phyloP scores from a whole-genome alignment of 2,329 filamentous ascomycete genomes.

The Hymenoscyphus salicellus region DNA sequence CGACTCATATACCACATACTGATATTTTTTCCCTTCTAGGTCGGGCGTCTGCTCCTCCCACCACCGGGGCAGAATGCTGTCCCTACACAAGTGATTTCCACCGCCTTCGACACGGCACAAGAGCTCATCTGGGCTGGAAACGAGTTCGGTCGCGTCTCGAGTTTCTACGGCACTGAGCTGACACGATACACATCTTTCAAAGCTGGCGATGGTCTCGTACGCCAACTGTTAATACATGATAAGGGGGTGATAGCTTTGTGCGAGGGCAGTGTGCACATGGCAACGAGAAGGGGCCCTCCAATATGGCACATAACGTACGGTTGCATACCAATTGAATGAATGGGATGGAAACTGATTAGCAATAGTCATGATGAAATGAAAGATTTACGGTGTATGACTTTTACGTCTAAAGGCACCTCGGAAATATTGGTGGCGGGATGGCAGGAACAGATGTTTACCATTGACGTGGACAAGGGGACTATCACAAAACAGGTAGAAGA shows the following conservation, averaged over 20 bases:
- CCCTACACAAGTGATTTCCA: conserved; percentile 59
- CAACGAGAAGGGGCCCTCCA: conserved; percentile 74
- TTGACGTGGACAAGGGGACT: conserved; percentile 67
- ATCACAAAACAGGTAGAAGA: conserved; percentile 61
- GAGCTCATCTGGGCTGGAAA: conserved; percentile 93
- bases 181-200: conserved; percentile 88
- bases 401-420: conserved; percentile 78
- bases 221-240: conserved; percentile 87
- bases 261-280: conserved; percentile 80
- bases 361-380: conserved; percentile 70
- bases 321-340: conserved; percentile 9
- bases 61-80: conserved; percentile 69
- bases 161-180: conserved; percentile 82
- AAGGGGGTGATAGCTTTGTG: conserved; percentile 86
- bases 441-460: conserved; percentile 80
- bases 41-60: conserved; percentile 78
- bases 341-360: conserved; percentile 22
- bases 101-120: conserved; percentile 85
- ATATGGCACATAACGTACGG: conserved; percentile 80
- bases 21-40: conserved; percentile 47
- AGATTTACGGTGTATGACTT: conserved; percentile 91
- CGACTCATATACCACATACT: not conserved
- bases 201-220: conserved; percentile 73
- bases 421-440: conserved; percentile 85
- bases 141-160: conserved; percentile 79